phyloP scores from a whole-genome alignment of 495 filamentous ascomycete species.

The Annulohypoxylon bovei region DNA sequence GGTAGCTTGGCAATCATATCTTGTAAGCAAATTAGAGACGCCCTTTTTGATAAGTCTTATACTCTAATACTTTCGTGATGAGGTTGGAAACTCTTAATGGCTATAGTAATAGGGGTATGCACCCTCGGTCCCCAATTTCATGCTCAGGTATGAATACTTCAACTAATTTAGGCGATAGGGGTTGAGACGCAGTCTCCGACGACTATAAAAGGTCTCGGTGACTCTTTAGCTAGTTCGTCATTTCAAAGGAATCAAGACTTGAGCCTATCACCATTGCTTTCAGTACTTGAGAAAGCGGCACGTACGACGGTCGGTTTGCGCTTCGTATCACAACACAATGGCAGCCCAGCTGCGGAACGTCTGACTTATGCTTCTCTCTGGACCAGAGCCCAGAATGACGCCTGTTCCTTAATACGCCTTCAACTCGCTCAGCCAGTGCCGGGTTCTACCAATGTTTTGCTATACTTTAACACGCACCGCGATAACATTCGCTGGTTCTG shows the following conservation, averaged over 20 bases:
- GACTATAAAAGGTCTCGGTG: background rate
- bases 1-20: background rate
- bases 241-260: background rate
- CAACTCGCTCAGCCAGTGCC: background rate
- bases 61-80: background rate
- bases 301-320: background rate
- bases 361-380: constrained; percentile 1
- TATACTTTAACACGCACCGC: constrained; percentile 3
- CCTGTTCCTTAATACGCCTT: background rate
- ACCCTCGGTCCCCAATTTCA: background rate
- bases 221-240: background rate
- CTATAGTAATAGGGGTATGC: background rate
- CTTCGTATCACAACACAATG: background rate
- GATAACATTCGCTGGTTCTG: constrained; percentile 12
- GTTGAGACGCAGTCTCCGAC: background rate
- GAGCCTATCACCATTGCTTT: background rate
- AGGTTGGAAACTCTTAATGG: background rate
- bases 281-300: background rate
- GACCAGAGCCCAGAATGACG: constrained; percentile 8
- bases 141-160: background rate
- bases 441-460: background rate
- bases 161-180: background rate
- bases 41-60: background rate
- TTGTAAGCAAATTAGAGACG: background rate
- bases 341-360: background rate